phyloP scores from a whole-genome alignment of 1,284 basidiomycete species.

The Cystobasidium sp. region DNA sequence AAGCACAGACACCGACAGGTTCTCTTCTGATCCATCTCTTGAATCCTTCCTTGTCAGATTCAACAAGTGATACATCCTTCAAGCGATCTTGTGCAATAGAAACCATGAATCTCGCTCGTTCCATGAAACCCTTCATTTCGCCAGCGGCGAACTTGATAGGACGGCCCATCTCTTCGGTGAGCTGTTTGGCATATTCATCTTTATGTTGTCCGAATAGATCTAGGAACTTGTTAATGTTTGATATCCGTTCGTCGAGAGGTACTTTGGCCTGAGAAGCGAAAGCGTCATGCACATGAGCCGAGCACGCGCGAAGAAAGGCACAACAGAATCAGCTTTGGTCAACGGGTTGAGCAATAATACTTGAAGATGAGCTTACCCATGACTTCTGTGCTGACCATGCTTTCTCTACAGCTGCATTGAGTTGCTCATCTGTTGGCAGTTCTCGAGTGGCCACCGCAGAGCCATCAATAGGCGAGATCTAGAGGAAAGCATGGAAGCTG shows the following conservation, averaged over 20 bases:
- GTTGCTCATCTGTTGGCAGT: constrained; percentile 33
- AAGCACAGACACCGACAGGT: constrained; percentile 84
- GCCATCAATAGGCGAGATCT: constrained; percentile 47
- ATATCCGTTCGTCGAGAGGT: constrained; percentile 71
- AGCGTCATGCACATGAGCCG: background rate
- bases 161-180: constrained; percentile 81
- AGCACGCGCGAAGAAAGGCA: background rate
- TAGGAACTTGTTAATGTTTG: constrained; percentile 75
- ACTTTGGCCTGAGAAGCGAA: constrained; percentile 61
- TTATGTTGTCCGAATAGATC: constrained; percentile 73
- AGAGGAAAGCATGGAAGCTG: background rate
- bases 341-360: background rate
- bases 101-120: constrained; percentile 81
- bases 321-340: background rate
- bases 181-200: constrained; percentile 73
- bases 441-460: constrained; percentile 41
- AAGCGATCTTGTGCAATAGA: constrained; percentile 78
- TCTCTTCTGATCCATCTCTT: constrained; percentile 74
- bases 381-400: constrained; percentile 41
- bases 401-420: constrained; percentile 33
- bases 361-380: constrained; percentile 21
- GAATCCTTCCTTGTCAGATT: constrained; percentile 80
- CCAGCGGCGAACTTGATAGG: constrained; percentile 76
- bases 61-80: constrained; percentile 72
- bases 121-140: constrained; percentile 79